Evolutionary conservation across 1,284 basidiomycete genomes (phyloP).

Genomic region (Sporisorium iseilematis-ciliati): DNA sequence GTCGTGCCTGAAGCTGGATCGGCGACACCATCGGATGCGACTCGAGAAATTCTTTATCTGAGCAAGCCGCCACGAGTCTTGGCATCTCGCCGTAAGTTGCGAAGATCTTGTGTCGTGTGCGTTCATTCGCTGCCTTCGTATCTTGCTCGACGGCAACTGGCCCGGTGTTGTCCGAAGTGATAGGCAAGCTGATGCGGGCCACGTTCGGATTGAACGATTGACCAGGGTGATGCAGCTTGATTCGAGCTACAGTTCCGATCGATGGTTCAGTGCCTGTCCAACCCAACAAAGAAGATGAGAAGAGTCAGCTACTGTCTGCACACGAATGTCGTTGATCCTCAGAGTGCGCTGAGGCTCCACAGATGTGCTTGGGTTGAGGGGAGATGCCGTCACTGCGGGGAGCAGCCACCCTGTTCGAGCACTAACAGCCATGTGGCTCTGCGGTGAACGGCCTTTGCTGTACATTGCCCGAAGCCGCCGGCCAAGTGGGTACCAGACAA

Average conservation of each 20-base stretch:
- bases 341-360: neutral
- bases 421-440: no score
- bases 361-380: no score
- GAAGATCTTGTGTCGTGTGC: neutral
- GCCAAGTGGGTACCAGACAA: neutral
- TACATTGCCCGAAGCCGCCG: neutral
- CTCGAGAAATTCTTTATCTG: neutral
- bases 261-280: neutral
- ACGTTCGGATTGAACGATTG: neutral
- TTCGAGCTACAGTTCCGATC: no score
- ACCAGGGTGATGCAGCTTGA: neutral
- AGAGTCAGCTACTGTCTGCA: neutral
- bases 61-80: conserved; percentile 1
- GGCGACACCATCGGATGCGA: neutral
- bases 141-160: neutral
- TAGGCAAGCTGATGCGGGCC: neutral
- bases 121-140: neutral
- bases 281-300: neutral
- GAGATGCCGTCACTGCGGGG: no score
- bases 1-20: neutral
- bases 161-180: conserved; percentile 4
- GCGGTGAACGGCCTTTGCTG: neutral
- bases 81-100: neutral
- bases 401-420: no score
- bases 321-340: neutral